Base-by-base conservation (phyloP, 306 rosid genomes). In the apple (Malus domestica) region DNA sequence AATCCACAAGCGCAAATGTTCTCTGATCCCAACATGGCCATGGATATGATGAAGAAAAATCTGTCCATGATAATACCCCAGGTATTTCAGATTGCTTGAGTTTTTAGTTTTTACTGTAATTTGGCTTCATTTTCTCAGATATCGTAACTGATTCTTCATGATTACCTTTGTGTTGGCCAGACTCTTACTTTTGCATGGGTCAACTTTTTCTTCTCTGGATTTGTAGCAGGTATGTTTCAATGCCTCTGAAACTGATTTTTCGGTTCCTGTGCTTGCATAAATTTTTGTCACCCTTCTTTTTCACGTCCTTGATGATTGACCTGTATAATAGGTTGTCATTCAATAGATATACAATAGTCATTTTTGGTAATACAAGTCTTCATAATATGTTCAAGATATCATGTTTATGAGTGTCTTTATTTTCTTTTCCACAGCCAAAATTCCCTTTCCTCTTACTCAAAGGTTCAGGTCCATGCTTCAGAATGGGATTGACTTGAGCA, bases 1-100 rank as follows among this genome's bases (percentile, higher is more conserved):
- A 92, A 95, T 85, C 87, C 97, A 20, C 99, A 95, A 74, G 99
- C 99, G 1, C 99, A 95, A 62, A 95, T 95, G 99, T 92, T 95
- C 78, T 92, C 97, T 33, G 99, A 95, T 88, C 99, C 99, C 20
- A 95, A 95, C 82, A 95, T 95, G 99, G 99, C 99, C 59, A 90
- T 92, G 97, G 99, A 95, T 81, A 95, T 95, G 99, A 95, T 95
- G 99, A 95, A 95, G 93, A 95, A 95, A 81, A 95, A 95, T 76
- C 97, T 95, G 69, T 95, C 99, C 18, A 95, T 95, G 99, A 92
- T 95, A 78, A 85, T 95, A 75, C 99, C 99, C 60, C 99, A 95
- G 97, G 99, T 92, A 68, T 74, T 65, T 60, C 30, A 54, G 70
- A 71, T 78, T 82, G 66, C 74, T 23, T 67, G 23, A 22, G 15